Evolutionary conservation across 2,329 filamentous ascomycete species (phyloP), one percentile per base, ranked within the genome.

Genomic region (Golovinomyces cichoracearum): DNA sequence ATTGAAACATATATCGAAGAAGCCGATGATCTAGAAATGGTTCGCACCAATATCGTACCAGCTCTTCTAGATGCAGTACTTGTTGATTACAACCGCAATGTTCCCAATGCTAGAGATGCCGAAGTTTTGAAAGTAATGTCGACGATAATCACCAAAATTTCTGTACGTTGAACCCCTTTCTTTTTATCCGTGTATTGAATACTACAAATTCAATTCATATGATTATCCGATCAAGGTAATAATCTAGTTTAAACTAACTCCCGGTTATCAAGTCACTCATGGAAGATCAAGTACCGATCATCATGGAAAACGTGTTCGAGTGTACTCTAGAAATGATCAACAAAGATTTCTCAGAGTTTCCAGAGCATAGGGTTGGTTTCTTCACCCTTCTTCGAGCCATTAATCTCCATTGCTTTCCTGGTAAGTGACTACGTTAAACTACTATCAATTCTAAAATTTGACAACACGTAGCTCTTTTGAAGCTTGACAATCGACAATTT

Each of bases 241-340:
- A n/a, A n/a, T 49, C 53, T 35, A 13, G 17, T 26, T 13, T 40
- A 25, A 13, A 50, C 64, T 66, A 53, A 68, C 58, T 40, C 19
- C 50, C 23, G 33, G 38, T 42, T 47, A 25, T 23, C 23, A 53
- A 92, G 83, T 75, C 76, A 55, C 71, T 95, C 60, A 98, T 98
- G 92, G 90, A 95, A 63, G 90, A 95, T 61, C 90, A 95, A 64
- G 84, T 98, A 40, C 85, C 90, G 9, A 80, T 80, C 45, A 95
- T 98, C 60, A 93, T 98, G 83, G 86, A 95, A 64, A 92, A 88
- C 56, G 84, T 98, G 23, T 98, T 98, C 59, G 88, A 95, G 64
- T 95, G 88, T 68, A 98, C 90, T 2, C 70, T 98, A 50, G 85
- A 93, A 59, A 98, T 98, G 90, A 98, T 98, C 68, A 98, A 95